A percentile compares a stretch with the other conserved stretches of the same genome.
Evolutionary conservation across 31 red algal genomes (phyloP).

Genomic region (Endocladia muricata): DNA sequence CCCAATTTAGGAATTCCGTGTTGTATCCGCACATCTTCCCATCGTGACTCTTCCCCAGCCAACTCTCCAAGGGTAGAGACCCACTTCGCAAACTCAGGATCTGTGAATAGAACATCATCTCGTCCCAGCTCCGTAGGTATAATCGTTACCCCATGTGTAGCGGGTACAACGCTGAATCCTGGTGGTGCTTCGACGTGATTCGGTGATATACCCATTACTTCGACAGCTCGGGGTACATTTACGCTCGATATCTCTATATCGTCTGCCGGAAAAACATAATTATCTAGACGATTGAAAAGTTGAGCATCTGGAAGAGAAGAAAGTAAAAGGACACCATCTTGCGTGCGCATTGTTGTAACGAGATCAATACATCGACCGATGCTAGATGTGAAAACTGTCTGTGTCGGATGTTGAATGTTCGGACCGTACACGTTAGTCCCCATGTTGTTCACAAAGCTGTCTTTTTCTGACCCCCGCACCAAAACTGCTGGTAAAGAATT

Average conservation of each 20-base stretch:
- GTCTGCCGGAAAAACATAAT: conserved; percentile 44
- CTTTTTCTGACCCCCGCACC: conserved; percentile 21
- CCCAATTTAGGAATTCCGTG: conserved; percentile 19
- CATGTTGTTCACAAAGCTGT: conserved; percentile 46
- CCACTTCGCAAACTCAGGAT: background rate
- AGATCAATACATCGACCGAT: conserved; percentile 37
- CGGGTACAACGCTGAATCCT: too few species aligned
- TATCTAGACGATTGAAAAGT: conserved; percentile 13
- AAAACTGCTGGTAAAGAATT: background rate
- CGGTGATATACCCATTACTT: background rate
- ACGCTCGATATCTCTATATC: background rate
- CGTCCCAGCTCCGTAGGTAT: background rate
- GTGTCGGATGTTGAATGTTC: background rate
- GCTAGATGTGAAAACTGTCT: conserved; percentile 14
- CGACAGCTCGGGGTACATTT: background rate
- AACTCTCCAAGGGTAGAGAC: background rate
- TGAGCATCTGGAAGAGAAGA: conserved; percentile 11
- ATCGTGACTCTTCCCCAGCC: background rate
- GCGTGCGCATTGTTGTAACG: conserved; percentile 3
- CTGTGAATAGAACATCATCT: background rate
- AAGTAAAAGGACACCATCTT: conserved; percentile 15
- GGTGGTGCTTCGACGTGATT: background rate
- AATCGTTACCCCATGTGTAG: background rate
- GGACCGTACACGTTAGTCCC: conserved; percentile 1
- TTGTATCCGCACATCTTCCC: conserved; percentile 14